phyloP scores from a whole-genome alignment of 129 eudicot species.

The Helianthus annuus region HanXRQr2.0-SUNRISE NC_035435.2:163411424-163411923 shows the following conservation, averaged over 20 bases:
- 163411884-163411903: slow-evolving; percentile 3
- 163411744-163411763: slow-evolving; percentile 42
- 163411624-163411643: background rate
- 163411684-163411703: slow-evolving; percentile 76
- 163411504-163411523: slow-evolving; percentile 9
- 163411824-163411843: slow-evolving; percentile 75
- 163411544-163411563: slow-evolving; percentile 58
- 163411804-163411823: slow-evolving; percentile 63
- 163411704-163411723: slow-evolving; percentile 75
- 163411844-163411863: slow-evolving; percentile 49
- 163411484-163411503: slow-evolving; percentile 50
- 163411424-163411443: background rate
- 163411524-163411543: slow-evolving; percentile 83
- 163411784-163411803: slow-evolving; percentile 78
- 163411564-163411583: too few relatives aligned
- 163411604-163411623: slow-evolving; percentile 5
- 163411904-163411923: slow-evolving; percentile 15
- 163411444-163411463: slow-evolving; percentile 76
- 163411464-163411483: slow-evolving; percentile 87
- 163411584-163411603: too few relatives aligned
- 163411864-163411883: slow-evolving; percentile 17
- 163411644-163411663: background rate
- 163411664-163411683: slow-evolving; percentile 80
- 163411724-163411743: slow-evolving; percentile 39
- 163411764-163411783: slow-evolving; percentile 50